Base-by-base conservation (phyloP, 495 filamentous ascomycete genomes). In the Penicillium alfredii region DNA sequence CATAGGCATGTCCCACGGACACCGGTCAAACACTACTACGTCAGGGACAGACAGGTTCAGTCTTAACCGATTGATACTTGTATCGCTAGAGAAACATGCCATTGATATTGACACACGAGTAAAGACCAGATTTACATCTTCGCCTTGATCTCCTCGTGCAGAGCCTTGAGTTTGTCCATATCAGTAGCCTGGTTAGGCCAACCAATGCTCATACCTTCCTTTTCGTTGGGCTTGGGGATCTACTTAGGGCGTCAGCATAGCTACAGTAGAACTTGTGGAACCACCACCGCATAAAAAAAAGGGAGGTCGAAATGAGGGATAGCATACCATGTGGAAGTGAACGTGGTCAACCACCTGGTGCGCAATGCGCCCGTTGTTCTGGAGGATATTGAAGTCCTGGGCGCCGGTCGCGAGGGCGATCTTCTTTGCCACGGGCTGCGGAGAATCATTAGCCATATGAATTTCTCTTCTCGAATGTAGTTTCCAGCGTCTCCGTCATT, bases 331-430 rank as follows among this genome's bases (percentile, higher is more conserved):
- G 59, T 98, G 92, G 66, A 94, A 90, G 66, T 95, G 89, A 20
- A 92, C 92, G 68, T 99, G 92, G 45, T 83, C 84, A 41, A 99
- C 93, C 35, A 81, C 70, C 64, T 99, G 92, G 66, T 99, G 93
- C n/a, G 92, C 92, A 54, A 85, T 72, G 13, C 74, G 66, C 16
- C 92, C 92, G 55, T 99, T 99, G 66, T 99, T 99, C 71, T 99
- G 92, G 42, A 99, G 64, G 34, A 99, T 72, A 55, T 99, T 99
- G 71, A 82, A 99, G 53, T 97, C 73, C 18, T 63, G 61, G 11
- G 86, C 82, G 5, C 84, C 84, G 8, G 73, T 76, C 15, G 86
- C 88, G n/a, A 60, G 49, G 30, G 80, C 90, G 15, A 99, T 74
- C 52, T 81, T 88, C 74, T 95, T 94, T 21, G 82, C 82, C 18